A percentile compares a stretch with the other conserved stretches of the same genome.
phyloP scores from a whole-genome alignment of 2,329 filamentous ascomycete genomes.

The Fusarium heterosporum region DNA sequence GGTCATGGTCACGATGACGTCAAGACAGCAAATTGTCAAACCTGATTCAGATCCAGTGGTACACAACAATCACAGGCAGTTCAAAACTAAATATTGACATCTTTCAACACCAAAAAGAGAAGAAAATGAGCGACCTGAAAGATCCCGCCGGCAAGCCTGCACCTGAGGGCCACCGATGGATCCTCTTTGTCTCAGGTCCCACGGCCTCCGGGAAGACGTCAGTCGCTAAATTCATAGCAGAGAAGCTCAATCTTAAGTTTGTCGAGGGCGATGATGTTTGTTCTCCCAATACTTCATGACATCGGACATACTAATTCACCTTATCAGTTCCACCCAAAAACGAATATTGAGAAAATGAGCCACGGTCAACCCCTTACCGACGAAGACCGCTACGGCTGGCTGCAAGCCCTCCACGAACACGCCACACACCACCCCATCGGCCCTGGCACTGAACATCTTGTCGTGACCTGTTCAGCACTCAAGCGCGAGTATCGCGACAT shows the following conservation, averaged over 20 bases:
- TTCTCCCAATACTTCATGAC: fast-evolving
- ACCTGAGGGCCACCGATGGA: conserved; percentile 26
- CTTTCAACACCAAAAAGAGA: not conserved
- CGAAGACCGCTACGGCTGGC: conserved; percentile 21
- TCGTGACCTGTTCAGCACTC: conserved; percentile 29
- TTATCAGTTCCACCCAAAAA: conserved; percentile 27
- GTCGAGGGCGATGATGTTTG: conserved; percentile 27
- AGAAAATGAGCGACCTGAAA: not conserved
- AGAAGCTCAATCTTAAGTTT: conserved; percentile 30
- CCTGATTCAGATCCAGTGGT: not conserved
- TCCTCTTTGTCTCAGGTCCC: conserved; percentile 30
- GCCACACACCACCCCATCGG: conserved; percentile 23
- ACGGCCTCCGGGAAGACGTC: conserved; percentile 33
- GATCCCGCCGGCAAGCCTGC: not conserved
- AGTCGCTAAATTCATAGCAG: conserved; percentile 20
- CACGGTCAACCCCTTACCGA: conserved; percentile 24
- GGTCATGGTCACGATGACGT: conserved; percentile 18
- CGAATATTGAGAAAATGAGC: conserved; percentile 35
- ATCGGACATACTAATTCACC: not conserved
- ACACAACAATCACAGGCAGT: fast-evolving
- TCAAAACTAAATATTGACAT: fast-evolving
- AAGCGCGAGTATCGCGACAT: conserved; percentile 30
- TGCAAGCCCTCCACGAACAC: conserved; percentile 18
- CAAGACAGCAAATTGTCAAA: not conserved
- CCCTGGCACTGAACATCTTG: conserved; percentile 26